These are phyloP conservation scores for Anisodus acutangulus DNA, from an alignment of 257 asterid genomes.

Conservation along the genomic window DNA sequence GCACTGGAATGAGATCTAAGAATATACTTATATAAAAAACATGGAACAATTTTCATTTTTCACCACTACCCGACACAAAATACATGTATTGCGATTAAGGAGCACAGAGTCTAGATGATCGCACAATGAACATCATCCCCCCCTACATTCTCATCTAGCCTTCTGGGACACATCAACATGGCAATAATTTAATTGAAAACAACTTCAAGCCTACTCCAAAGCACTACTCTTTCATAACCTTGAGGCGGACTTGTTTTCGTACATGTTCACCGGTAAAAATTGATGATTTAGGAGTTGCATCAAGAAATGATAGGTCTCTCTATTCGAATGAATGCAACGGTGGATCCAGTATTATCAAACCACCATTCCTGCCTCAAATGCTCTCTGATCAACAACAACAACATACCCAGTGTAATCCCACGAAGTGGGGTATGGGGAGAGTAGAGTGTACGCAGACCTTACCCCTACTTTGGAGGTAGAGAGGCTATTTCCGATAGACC, in stretches of 20 bases:
- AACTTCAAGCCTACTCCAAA: background rate
- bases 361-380: background rate
- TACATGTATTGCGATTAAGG: background rate
- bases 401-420: background rate
- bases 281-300: background rate
- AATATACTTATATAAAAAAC: background rate
- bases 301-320: background rate
- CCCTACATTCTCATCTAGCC: background rate
- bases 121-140: background rate
- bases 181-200: background rate
- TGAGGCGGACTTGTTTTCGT: background rate
- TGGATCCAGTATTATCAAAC: background rate
- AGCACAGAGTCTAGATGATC: background rate
- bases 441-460: too few species aligned
- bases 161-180: background rate
- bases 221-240: background rate
- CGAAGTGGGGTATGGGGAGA: background rate
- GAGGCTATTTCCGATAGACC: too few species aligned
- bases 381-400: background rate
- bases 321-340: background rate
- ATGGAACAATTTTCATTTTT: background rate
- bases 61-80: background rate
- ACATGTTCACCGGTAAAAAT: background rate
- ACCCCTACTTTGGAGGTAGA: too few species aligned
- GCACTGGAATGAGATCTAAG: background rate